These are phyloP conservation scores for Sclerotiophoma versabilis DNA, from an alignment of 2,329 filamentous ascomycete genomes.

Conservation along the genomic window DNA sequence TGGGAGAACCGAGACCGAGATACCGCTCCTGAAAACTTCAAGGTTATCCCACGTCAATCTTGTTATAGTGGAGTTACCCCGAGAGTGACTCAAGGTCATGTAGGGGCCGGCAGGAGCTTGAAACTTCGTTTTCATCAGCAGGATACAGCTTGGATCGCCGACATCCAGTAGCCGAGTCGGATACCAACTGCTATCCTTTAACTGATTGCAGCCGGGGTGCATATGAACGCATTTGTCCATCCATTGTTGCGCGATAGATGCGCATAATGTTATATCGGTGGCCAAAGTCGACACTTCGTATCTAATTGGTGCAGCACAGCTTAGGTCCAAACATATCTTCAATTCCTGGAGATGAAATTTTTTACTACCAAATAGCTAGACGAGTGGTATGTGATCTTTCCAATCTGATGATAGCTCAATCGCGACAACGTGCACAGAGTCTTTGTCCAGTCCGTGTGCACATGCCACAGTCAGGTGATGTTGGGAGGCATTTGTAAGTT, in stretches of 20 bases:
- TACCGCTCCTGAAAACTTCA: neutral
- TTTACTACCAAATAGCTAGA: too few relatives aligned
- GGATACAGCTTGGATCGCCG: neutral
- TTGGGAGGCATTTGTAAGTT: too few relatives aligned
- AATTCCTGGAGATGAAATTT: too few relatives aligned
- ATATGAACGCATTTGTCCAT: neutral
- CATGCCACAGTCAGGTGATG: too few relatives aligned
- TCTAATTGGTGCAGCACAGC: too few relatives aligned
- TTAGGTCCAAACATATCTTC: too few relatives aligned
- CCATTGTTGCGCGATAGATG: neutral
- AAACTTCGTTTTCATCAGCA: neutral
- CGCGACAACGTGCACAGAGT: too few relatives aligned
- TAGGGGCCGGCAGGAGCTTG: neutral
- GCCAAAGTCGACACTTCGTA: too few relatives aligned
- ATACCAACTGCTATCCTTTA: neutral
- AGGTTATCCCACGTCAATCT: neutral
- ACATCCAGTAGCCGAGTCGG: neutral
- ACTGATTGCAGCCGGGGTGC: neutral
- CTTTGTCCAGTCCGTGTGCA: too few relatives aligned
- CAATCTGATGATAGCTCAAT: too few relatives aligned
- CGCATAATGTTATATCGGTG: too few relatives aligned
- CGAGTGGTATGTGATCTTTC: too few relatives aligned
- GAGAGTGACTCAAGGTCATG: neutral
- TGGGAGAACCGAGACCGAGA: neutral
- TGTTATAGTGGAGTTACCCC: neutral